Evolutionary conservation across 2,329 filamentous ascomycete species (phyloP).

Genomic region (Pestalotiopsis sp.): DNA sequence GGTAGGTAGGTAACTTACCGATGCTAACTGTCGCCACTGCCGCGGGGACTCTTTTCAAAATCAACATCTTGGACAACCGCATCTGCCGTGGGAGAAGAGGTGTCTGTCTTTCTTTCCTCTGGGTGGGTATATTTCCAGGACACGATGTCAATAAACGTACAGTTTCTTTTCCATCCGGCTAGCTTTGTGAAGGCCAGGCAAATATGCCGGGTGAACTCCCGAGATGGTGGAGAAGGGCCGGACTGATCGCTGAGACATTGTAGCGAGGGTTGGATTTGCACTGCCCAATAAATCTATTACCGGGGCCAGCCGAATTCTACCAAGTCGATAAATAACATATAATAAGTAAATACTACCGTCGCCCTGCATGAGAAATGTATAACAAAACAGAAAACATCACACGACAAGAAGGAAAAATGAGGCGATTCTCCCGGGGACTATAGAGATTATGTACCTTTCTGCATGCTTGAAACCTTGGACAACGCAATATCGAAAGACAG

Average conservation of each 20-base stretch:
- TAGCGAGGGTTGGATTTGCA: background rate
- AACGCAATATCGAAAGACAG: background rate
- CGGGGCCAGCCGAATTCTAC: background rate
- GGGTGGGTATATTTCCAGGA: no score
- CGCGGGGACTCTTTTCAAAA: slow-evolving; percentile 27
- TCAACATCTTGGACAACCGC: slow-evolving; percentile 18
- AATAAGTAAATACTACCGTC: background rate
- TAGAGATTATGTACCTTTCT: background rate
- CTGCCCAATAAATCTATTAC: background rate
- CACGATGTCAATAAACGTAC: slow-evolving; percentile 11
- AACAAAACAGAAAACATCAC: background rate
- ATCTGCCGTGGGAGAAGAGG: background rate
- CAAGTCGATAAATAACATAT: background rate
- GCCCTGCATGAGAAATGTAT: background rate
- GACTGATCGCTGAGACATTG: slow-evolving; percentile 9
- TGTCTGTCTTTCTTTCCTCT: background rate
- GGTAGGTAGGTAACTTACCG: slow-evolving; percentile 20
- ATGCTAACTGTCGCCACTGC: slow-evolving; percentile 32
- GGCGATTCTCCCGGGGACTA: background rate
- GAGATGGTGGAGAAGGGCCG: slow-evolving; percentile 28
- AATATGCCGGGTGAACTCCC: slow-evolving; percentile 28
- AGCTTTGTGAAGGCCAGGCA: slow-evolving; percentile 27
- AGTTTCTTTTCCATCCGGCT: slow-evolving; percentile 27
- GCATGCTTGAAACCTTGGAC: background rate
- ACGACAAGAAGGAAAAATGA: background rate